Percentiles rank a stretch among this genome's conserved stretches.
These are phyloP conservation scores for Geosmithia flava DNA, from an alignment of 2,329 filamentous ascomycete species.

Conservation along the genomic window DNA sequence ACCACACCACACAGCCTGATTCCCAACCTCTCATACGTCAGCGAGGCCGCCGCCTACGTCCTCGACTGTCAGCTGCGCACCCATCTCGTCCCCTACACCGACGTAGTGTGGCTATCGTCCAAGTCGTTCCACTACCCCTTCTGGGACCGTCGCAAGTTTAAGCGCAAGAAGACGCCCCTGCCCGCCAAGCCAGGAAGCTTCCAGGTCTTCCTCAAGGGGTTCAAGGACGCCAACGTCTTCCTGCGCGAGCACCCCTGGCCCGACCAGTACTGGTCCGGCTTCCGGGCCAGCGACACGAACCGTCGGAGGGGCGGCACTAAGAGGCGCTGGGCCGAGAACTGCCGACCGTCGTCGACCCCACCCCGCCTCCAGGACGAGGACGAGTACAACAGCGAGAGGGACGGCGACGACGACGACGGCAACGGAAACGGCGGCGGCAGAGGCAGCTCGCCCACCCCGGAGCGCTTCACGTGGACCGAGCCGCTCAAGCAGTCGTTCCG, in stretches of 20 bases:
- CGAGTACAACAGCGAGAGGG: constrained; percentile 51
- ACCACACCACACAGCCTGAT: constrained; percentile 48
- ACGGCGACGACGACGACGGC: constrained; percentile 34
- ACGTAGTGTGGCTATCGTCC: constrained; percentile 85
- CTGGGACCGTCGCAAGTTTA: constrained; percentile 84
- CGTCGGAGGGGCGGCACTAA: constrained; percentile 43
- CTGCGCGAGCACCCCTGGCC: constrained; percentile 94
- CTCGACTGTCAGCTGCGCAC: constrained; percentile 84
- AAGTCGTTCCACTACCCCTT: constrained; percentile 98
- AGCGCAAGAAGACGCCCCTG: constrained; percentile 74
- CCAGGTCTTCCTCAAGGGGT: constrained; percentile 93
- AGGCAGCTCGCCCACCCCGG: constrained; percentile 33
- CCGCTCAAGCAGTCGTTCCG: constrained; percentile 80
- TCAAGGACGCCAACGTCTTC: constrained; percentile 94
- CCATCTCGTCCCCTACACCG: constrained; percentile 89
- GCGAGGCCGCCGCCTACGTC: constrained; percentile 92
- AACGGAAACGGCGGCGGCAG: constrained; percentile 39
- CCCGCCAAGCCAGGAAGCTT: constrained; percentile 92
- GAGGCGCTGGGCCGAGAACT: constrained; percentile 65
- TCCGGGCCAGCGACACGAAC: constrained; percentile 55
- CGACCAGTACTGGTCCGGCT: constrained; percentile 66
- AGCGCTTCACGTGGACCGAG: constrained; percentile 76
- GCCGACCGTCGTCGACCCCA: constrained; percentile 45
- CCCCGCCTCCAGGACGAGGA: constrained; percentile 40
- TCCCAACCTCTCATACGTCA: constrained; percentile 94